These are phyloP conservation scores for Chlamydomonas sp. DNA, from an alignment of 139 green algal genomes.

Conservation along the genomic window DNA sequence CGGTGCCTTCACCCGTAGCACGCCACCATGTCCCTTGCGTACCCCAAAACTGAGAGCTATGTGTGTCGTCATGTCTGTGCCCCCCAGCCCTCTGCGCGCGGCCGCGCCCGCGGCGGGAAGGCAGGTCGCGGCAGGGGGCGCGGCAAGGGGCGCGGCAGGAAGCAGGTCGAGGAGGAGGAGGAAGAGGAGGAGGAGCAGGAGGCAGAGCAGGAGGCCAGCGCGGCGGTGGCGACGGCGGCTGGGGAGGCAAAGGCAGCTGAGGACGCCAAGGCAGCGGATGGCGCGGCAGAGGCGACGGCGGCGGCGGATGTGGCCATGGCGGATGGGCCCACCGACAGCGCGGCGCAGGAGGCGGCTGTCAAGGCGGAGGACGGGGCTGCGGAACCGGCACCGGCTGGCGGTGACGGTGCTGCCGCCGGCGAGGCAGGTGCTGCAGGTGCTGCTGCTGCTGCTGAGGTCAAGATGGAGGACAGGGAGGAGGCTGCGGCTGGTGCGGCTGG, in stretches of 20 bases:
- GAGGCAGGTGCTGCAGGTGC: not conserved
- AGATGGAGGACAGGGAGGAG: not conserved
- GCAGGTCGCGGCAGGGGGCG: not conserved
- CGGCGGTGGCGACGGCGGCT: not conserved
- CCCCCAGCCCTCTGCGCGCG: constrained; percentile 7
- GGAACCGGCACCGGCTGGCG: not conserved
- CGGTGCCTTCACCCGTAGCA: no score
- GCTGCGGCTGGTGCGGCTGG: not conserved
- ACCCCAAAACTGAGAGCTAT: no score
- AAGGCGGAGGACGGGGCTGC: not conserved
- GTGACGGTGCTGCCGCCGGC: not conserved
- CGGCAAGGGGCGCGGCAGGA: constrained; percentile 12
- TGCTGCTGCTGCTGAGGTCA: not conserved
- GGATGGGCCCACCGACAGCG: not conserved
- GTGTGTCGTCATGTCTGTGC: no score
- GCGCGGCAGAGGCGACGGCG: not conserved
- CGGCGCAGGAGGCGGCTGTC: not conserved
- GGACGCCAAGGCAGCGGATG: not conserved
- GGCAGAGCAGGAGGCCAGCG: not conserved
- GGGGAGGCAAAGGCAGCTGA: not conserved
- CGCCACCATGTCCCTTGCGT: not conserved
- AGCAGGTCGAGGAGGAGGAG: constrained; percentile 20
- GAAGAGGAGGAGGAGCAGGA: constrained; percentile 31
- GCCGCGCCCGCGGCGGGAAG: not conserved
- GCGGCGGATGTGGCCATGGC: no score